A percentile compares a stretch with the other conserved stretches of the same genome.
These are phyloP conservation scores for Aspergillus piperis DNA, from an alignment of 2,329 filamentous ascomycete species.

Conservation along the genomic window DNA sequence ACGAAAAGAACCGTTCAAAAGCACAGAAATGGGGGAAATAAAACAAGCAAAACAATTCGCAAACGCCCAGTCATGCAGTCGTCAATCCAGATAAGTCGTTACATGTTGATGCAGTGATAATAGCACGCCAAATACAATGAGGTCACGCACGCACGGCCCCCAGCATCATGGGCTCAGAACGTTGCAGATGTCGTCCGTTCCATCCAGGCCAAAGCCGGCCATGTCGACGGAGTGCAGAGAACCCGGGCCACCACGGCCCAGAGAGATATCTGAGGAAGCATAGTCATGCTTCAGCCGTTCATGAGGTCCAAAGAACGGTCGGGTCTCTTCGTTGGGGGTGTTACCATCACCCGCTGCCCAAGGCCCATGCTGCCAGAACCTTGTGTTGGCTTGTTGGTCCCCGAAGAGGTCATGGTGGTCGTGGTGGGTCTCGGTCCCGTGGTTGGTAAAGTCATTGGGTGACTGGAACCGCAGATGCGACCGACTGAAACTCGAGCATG, in stretches of 20 bases:
- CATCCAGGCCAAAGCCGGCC: slow-evolving; percentile 47
- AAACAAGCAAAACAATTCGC: slow-evolving; percentile 21
- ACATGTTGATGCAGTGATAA: slow-evolving; percentile 38
- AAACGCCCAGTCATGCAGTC: slow-evolving; percentile 46
- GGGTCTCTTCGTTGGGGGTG: slow-evolving; percentile 45
- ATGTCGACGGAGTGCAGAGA: slow-evolving; percentile 49
- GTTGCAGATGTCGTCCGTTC: slow-evolving; percentile 37
- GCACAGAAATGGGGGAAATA: slow-evolving; percentile 1
- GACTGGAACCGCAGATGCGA: slow-evolving; percentile 46
- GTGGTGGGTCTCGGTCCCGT: slow-evolving; percentile 37
- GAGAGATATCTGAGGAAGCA: slow-evolving; percentile 46
- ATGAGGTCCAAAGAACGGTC: slow-evolving; percentile 47
- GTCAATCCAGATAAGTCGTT: slow-evolving; percentile 44
- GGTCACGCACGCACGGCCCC: neutral
- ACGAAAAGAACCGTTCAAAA: neutral
- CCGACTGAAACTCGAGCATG: slow-evolving; percentile 46
- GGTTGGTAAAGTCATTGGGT: slow-evolving; percentile 43
- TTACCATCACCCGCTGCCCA: slow-evolving; percentile 46
- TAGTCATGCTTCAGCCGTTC: slow-evolving; percentile 47
- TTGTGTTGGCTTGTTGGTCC: slow-evolving; percentile 47
- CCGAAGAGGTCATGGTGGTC: slow-evolving; percentile 49
- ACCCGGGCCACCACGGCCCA: slow-evolving; percentile 45
- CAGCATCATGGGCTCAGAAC: slow-evolving; percentile 41
- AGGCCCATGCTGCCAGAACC: slow-evolving; percentile 47
- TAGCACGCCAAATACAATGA: slow-evolving; percentile 26